Evolutionary conservation across 1,139 yeast species (phyloP), one percentile per base, ranked within the genome.

Genomic region (Pichiaceae sp.): DNA sequence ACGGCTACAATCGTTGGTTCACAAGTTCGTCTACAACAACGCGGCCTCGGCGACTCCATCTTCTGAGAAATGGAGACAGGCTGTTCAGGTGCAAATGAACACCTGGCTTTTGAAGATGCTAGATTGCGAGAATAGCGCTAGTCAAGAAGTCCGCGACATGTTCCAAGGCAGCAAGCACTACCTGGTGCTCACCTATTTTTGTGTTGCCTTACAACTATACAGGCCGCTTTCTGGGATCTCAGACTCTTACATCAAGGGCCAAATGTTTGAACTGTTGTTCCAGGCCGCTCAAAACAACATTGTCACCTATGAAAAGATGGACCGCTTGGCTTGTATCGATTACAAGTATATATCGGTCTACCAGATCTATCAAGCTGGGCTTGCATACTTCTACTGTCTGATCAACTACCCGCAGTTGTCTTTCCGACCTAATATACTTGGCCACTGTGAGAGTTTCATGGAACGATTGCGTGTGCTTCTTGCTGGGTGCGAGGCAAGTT

Each of bases 321-420:
- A 14, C 25, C 7, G 21, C 7, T 18, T 29, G 2, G 31, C 32
- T n/a, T 40, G 40, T 24, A 39, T 47, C 17, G 46, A 47, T 33
- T 47, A 45, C 37, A 45, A 46, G 38, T 46, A 35, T 31, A 35
- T 47, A 2, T 46, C 51, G 1, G 44, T 46, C 14, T 35, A 43
- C 34, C 42, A 46, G 8, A 43, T 46, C 11, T 43, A 47, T 33
- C 47, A 44, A 21, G 38, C 49, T 3, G 48, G 46, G 1, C 32
- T 46, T 19, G 39, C 43, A 7, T 36, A 38, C n/a, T 38, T 42
- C 25, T 47, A 45, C 31, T 41, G 46, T 17, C 29, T 47, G 16
- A 39, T 46, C 18, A 42, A 47, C 30, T 43, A 45, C 3, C 36
- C 39, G 12, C 40, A 34, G 7, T 35, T 45, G 16, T 40, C 38